phyloP scores from a whole-genome alignment of 441 rosid genomes.

The Flueggea neowawraea region DNA sequence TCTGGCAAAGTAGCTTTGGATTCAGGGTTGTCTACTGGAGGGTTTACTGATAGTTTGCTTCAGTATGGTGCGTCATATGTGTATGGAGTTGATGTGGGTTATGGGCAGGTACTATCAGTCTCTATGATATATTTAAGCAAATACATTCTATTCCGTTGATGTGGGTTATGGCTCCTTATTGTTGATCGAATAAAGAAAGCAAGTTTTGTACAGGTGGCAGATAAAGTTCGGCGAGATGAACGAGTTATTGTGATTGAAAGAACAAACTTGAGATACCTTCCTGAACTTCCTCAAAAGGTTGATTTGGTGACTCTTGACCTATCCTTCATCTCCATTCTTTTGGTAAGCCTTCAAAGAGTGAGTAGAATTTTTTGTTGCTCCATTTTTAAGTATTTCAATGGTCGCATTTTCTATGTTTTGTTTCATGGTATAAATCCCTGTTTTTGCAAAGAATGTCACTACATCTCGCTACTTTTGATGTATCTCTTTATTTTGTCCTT shows the following conservation, averaged over 20 bases:
- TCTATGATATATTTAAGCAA: background rate
- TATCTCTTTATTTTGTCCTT: background rate
- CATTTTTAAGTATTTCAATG: background rate
- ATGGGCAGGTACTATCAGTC: slow-evolving; percentile 70
- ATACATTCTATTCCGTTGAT: no score
- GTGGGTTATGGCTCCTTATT: background rate
- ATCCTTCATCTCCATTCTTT: slow-evolving; percentile 88
- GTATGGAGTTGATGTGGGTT: slow-evolving; percentile 97
- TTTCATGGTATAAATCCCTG: background rate
- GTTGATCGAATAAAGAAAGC: slow-evolving; percentile 1
- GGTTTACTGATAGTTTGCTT: slow-evolving; percentile 94
- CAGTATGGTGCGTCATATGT: slow-evolving; percentile 89
- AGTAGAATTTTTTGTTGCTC: background rate
- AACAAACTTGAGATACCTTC: slow-evolving; percentile 81
- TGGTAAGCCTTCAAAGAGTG: slow-evolving; percentile 38
- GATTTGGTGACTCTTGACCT: slow-evolving; percentile 96
- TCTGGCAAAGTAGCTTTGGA: slow-evolving; percentile 91
- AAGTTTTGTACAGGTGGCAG: slow-evolving; percentile 62
- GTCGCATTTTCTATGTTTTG: no score
- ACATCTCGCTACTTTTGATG: no score
- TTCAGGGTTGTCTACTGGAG: slow-evolving; percentile 90
- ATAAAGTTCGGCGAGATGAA: slow-evolving; percentile 76
- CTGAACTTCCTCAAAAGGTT: slow-evolving; percentile 80
- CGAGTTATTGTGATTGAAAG: slow-evolving; percentile 74
- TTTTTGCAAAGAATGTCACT: no score